These are phyloP conservation scores for Lentinula detonsa DNA, from an alignment of 768 basidiomycete species.

Conservation along the genomic window DNA sequence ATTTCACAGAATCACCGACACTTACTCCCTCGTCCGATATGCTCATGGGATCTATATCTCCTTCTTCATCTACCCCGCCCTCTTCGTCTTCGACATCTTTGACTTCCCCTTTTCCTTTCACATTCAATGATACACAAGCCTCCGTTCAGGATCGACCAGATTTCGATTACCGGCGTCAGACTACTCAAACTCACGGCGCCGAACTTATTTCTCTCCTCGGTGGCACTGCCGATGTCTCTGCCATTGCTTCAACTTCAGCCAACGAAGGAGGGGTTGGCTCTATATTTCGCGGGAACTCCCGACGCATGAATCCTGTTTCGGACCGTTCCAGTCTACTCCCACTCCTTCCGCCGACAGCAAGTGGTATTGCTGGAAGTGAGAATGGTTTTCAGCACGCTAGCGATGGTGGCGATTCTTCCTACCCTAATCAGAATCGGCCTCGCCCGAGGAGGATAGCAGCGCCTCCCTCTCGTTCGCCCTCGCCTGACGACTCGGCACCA, in stretches of 20 bases:
- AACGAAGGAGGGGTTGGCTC: slow-evolving; percentile 53
- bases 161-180: slow-evolving; percentile 60
- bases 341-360: slow-evolving; percentile 39
- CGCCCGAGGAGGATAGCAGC: slow-evolving; percentile 43
- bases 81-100: slow-evolving; percentile 60
- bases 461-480: slow-evolving; percentile 45
- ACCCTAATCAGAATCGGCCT: slow-evolving; percentile 35
- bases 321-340: slow-evolving; percentile 44
- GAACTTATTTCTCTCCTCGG: slow-evolving; percentile 51
- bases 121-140: slow-evolving; percentile 44
- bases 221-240: slow-evolving; percentile 66
- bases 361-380: slow-evolving; percentile 28
- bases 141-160: slow-evolving; percentile 48
- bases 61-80: slow-evolving; percentile 55
- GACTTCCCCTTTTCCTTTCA: slow-evolving; percentile 60
- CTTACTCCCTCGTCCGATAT: slow-evolving; percentile 38
- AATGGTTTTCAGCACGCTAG: slow-evolving; percentile 54
- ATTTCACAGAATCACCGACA: slow-evolving; percentile 54
- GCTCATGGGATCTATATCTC: slow-evolving; percentile 58
- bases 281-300: slow-evolving; percentile 32
- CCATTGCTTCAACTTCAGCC: slow-evolving; percentile 32
- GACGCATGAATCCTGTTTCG: slow-evolving; percentile 24
- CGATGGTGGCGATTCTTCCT: slow-evolving; percentile 48
- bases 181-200: slow-evolving; percentile 52
- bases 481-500: slow-evolving; percentile 30